Evolutionary conservation across 1,139 yeast genomes (phyloP).

Genomic region (Chernovozyma aurita): DNA sequence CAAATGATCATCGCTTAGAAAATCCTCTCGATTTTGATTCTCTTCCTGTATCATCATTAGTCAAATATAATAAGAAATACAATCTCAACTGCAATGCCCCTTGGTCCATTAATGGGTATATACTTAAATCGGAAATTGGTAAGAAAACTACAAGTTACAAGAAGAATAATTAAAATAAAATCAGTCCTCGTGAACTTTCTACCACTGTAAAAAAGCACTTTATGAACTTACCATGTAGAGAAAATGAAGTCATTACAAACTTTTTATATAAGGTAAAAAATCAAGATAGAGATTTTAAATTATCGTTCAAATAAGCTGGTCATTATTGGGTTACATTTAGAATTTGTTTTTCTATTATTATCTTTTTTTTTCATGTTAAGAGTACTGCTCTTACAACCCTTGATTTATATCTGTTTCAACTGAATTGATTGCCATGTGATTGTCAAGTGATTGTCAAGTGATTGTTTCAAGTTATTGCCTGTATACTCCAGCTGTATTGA

Average conservation of each 20-base stretch:
- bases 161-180: slow-evolving; percentile 34
- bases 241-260: slow-evolving; percentile 73
- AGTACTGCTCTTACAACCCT: no score
- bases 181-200: slow-evolving; percentile 41
- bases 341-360: no score
- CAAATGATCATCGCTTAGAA: slow-evolving; percentile 43
- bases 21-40: slow-evolving; percentile 60
- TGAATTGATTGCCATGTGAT: no score
- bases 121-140: slow-evolving; percentile 61
- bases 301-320: slow-evolving; percentile 25
- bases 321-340: no score
- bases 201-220: slow-evolving; percentile 60
- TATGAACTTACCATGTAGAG: slow-evolving; percentile 55
- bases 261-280: slow-evolving; percentile 73
- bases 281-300: slow-evolving; percentile 48
- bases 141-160: slow-evolving; percentile 52
- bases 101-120: slow-evolving; percentile 53
- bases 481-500: no score
- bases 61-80: slow-evolving; percentile 55
- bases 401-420: no score
- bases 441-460: no score
- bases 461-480: no score
- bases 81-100: slow-evolving; percentile 46
- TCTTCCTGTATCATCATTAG: slow-evolving; percentile 49
- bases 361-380: no score